phyloP scores from a whole-genome alignment of 345 rosid genomes.

The Erodium maritimum region DNA sequence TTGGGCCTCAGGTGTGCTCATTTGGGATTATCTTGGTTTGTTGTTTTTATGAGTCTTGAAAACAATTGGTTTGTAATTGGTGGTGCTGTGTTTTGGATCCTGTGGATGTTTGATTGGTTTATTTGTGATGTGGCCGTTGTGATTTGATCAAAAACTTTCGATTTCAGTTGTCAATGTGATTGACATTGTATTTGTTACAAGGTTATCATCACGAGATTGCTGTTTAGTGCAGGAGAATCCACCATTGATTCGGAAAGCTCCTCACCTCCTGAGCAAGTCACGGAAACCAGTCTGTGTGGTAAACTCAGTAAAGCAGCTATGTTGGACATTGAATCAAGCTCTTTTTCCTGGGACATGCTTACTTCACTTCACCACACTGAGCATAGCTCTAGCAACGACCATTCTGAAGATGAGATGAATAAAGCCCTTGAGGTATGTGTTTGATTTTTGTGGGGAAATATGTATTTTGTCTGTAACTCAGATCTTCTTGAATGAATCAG shows the following conservation, averaged over 20 bases:
- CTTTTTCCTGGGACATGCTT: constrained; percentile 79
- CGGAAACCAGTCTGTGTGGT: constrained; percentile 75
- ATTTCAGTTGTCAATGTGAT: not conserved
- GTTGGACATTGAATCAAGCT: constrained; percentile 55
- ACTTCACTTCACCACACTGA: constrained; percentile 96
- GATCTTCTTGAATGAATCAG: constrained; percentile 2
- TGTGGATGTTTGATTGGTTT: not conserved
- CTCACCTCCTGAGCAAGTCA: constrained; percentile 33
- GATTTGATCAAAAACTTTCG: not conserved
- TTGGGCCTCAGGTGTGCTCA: constrained; percentile 4
- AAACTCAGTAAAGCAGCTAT: constrained; percentile 70
- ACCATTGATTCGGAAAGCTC: constrained; percentile 33
- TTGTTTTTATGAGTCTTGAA: not conserved
- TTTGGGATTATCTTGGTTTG: not conserved
- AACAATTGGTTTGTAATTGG: not conserved
- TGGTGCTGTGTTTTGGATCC: not conserved
- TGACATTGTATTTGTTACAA: not conserved
- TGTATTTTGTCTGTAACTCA: constrained; percentile 1
- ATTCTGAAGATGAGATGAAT: constrained; percentile 77
- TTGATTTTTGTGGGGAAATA: not conserved
- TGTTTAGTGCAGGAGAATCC: constrained; percentile 38
- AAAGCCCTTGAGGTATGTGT: constrained; percentile 75
- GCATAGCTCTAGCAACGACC: constrained; percentile 68
- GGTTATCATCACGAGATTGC: not conserved
- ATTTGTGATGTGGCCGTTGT: not conserved